These are phyloP conservation scores for Microdochium paspali DNA, from an alignment of 2,329 filamentous ascomycete species.

Conservation along the genomic window DNA sequence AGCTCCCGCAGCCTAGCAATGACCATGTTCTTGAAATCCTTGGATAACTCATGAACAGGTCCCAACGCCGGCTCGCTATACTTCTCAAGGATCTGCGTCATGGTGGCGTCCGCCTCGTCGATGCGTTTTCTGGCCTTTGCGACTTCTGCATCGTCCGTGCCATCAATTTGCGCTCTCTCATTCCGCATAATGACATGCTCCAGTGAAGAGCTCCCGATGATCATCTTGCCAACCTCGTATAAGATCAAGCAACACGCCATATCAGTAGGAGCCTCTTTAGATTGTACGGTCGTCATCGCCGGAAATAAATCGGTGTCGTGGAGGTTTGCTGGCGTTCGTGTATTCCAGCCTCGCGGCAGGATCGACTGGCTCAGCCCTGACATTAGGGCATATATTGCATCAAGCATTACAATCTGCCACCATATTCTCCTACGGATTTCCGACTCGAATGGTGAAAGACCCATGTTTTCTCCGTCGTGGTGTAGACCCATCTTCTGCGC, in stretches of 20 bases:
- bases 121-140: conserved; percentile 32
- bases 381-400: conserved; percentile 45
- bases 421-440: conserved; percentile 60
- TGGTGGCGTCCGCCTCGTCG: conserved; percentile 28
- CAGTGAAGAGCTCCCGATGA: conserved; percentile 36
- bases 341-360: conserved; percentile 44
- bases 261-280: conserved; percentile 48
- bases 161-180: conserved; percentile 22
- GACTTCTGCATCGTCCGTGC: conserved; percentile 17
- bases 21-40: conserved; percentile 35
- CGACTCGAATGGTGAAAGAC: conserved; percentile 51
- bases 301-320: conserved; percentile 50
- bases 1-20: conserved; percentile 39
- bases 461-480: conserved; percentile 46
- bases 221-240: conserved; percentile 39
- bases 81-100: conserved; percentile 36
- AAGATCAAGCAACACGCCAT: conserved; percentile 48
- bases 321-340: conserved; percentile 45
- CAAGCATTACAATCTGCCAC: conserved; percentile 54
- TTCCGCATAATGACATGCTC: conserved; percentile 40
- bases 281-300: conserved; percentile 36
- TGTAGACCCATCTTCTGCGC: conserved; percentile 61
- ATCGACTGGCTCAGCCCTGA: conserved; percentile 46
- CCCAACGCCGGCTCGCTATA: conserved; percentile 43
- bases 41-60: conserved; percentile 39